Evolutionary conservation across 768 basidiomycete species (phyloP).

Genomic region (Roridomyces roridus): DNA sequence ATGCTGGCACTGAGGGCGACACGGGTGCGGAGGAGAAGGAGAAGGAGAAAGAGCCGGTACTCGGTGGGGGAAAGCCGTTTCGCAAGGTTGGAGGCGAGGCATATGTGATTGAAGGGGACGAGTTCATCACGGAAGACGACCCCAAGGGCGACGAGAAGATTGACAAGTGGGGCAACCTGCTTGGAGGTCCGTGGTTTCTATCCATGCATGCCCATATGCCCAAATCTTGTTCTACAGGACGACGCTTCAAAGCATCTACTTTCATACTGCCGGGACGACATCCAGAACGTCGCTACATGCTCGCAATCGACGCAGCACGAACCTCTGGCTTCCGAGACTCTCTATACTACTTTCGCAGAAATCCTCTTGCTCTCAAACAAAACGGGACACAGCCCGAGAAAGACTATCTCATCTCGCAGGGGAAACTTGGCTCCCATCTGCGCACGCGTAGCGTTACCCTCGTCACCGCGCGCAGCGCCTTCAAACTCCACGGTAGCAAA

Average conservation of each 20-base stretch:
- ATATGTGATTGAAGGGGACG: constrained; percentile 87
- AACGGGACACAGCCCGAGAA: constrained; percentile 91
- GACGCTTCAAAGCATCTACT: constrained; percentile 87
- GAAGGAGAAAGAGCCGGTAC: constrained; percentile 47
- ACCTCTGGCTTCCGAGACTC: constrained; percentile 97
- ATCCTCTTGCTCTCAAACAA: constrained; percentile 88
- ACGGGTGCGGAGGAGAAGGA: constrained; percentile 34
- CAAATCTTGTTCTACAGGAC: constrained; percentile 58
- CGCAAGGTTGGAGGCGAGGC: constrained; percentile 74
- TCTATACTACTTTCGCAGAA: constrained; percentile 96
- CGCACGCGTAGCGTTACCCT: constrained; percentile 93
- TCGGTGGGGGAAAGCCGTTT: constrained; percentile 71
- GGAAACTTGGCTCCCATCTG: constrained; percentile 88
- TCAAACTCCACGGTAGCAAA: constrained; percentile 93
- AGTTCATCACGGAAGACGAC: constrained; percentile 84
- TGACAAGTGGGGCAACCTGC: constrained; percentile 80
- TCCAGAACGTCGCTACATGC: constrained; percentile 86
- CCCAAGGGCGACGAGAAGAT: constrained; percentile 92
- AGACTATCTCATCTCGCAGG: constrained; percentile 87
- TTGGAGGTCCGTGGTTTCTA: constrained; percentile 68
- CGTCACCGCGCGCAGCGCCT: constrained; percentile 90
- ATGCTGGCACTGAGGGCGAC: constrained; percentile 42
- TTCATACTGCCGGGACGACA: constrained; percentile 89
- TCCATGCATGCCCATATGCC: neutral
- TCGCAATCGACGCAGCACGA: constrained; percentile 96